Conservation (phyloP, 2,329 filamentous ascomycete species). For the Teratosphaeria pseudoeucalypti region DNA sequence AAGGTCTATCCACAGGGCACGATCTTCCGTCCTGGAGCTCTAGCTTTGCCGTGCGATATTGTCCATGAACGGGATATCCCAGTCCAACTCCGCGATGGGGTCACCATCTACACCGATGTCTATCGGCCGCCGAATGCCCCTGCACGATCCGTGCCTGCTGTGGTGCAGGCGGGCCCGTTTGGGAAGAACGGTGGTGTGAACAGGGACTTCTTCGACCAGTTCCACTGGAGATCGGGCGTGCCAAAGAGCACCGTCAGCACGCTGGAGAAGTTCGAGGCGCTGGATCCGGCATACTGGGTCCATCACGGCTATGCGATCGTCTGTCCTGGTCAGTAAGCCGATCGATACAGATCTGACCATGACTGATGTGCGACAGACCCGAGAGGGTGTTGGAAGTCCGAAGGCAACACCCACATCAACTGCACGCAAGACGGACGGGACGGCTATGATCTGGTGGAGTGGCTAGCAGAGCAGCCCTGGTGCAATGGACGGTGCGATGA, state of each 20-base stretch:
- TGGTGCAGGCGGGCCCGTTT: not conserved
- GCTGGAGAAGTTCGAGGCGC: slow-evolving; percentile 35
- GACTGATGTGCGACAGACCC: slow-evolving; percentile 26
- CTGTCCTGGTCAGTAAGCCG: slow-evolving; percentile 12
- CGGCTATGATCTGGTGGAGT: slow-evolving; percentile 37
- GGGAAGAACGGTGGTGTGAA: not conserved
- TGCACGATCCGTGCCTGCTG: not conserved
- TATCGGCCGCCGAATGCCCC: not conserved
- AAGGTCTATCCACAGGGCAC: not conserved
- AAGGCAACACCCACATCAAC: slow-evolving; percentile 19
- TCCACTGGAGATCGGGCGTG: not conserved
- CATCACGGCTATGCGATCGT: slow-evolving; percentile 27
- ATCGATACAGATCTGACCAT: slow-evolving; percentile 22
- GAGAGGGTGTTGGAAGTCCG: not conserved
- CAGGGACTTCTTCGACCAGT: not conserved
- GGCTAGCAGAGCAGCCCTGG: slow-evolving; percentile 33
- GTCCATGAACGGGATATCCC: not conserved
- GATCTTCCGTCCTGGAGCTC: not conserved
- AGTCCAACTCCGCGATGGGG: not conserved
- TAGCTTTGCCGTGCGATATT: not conserved
- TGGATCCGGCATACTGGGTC: slow-evolving; percentile 30
- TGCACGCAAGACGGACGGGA: slow-evolving; percentile 37
- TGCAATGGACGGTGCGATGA: slow-evolving; percentile 36
- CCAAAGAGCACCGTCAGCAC: slow-evolving; percentile 6
- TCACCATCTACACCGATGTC: not conserved